Evolutionary conservation across 2,329 filamentous ascomycete species (phyloP), one percentile per base, ranked within the genome.

Genomic region (Fusarium sublunatum): DNA sequence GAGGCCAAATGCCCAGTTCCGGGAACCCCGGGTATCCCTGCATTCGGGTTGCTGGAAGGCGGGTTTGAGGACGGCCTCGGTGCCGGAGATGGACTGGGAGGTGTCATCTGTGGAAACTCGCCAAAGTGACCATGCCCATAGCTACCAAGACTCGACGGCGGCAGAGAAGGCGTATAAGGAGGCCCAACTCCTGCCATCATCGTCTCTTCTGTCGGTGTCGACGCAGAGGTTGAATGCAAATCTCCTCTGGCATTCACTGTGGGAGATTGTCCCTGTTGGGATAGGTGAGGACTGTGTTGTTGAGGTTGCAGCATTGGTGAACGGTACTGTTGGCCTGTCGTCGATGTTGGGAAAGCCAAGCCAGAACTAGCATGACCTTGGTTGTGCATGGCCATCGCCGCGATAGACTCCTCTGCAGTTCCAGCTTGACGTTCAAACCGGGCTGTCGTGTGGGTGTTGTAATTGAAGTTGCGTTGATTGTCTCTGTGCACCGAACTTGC

Each of bases 61-160:
- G 57, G 46, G 10, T 56, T 44, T 6, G 29, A 26, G 6, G 52
- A 25, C 3, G 19, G 42, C 29, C 66, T 59, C 1, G 66, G 66
- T 6, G 64, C 64, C 1, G 66, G 66, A 24, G 66, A 69, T n/a
- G 66, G 66, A 3, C 51, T 69, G 3, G 66, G 64, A 5, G 66
- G 66, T 2, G 66, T 69, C 31, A 49, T 50, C 2, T 61, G 42
- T 4, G 53, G 35, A 36, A 43, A 24, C 1, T 7, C 22, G 10
- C 24, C 13, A 10, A 56, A 60, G 22, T 28, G 40, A 7, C 22
- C 38, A 6, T 41, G 41, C 6, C 24, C 39, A 4, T 25, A 29
- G 13, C 8, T 32, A 4, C 22, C 36, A 22, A 43, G 9, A 10
- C 29, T 31, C 7, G 60, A 53, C 12, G 40, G 34, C 5, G 48